Base-by-base conservation (phyloP, 768 basidiomycete genomes). In the Rhodocollybia butyracea region DNA sequence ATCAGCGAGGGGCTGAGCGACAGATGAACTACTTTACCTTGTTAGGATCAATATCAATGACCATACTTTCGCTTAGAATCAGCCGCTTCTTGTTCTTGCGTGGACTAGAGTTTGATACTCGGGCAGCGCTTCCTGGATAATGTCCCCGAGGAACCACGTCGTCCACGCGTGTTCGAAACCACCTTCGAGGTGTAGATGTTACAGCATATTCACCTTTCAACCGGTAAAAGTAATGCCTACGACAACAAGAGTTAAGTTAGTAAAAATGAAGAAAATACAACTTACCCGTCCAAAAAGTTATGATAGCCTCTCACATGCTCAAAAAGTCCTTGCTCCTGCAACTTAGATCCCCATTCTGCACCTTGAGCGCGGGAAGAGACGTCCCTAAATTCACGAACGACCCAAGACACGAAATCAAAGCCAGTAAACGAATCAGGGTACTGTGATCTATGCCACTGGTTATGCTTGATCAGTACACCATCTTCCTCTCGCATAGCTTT, bases 381-480 rank as follows among this genome's bases (percentile, higher is more conserved):
- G 65, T 98, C 95, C 29, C 85, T 82, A 64, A 94, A 98, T 68
- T 94, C 90, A 30, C 90, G 82, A n/a, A 91, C 83, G 19, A 97
- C 73, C 95, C 95, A 98, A 1, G 87, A 88, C 22, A 94, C 89
- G 61, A 98, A 85, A 39, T 94, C 91, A 59, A 83, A 86, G 1
- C 95, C 95, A 10, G 86, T 91, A 67, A 98, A 98, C 4, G 89
- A 86, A 59, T 94, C 88, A 3, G 82, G 79, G 64, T 93, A 91
- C 34, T 78, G 79, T 17, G 69, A 74, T 12, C 79, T 76, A 66
- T 94, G 90, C 93, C 94, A 98, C 52, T 83, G 84, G 60, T 91
- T 80, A 57, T 90, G 82, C 63, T 91, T 88, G 71, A 96, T 91
- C 6, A 85, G 82, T 11, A 94, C 78, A 7, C 90, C 91, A 38